Evolutionary conservation across 192 early-diverging fungal species (phyloP).

Genomic region (Chytriomyces sp.): DNA sequence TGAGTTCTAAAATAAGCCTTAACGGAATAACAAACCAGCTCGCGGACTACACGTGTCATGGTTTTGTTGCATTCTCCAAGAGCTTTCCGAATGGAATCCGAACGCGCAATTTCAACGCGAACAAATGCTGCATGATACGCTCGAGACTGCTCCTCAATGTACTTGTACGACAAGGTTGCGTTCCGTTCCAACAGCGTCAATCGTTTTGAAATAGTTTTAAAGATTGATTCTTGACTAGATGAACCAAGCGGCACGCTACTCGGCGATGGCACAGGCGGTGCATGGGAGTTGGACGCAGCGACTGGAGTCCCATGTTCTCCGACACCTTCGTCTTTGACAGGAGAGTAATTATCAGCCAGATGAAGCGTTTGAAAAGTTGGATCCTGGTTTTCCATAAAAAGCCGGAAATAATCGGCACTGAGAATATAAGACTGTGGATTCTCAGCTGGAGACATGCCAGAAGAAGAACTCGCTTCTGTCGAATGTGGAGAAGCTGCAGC

Average conservation of each 20-base stretch:
- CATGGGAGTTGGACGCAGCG: conserved; percentile 23
- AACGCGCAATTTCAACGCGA: conserved; percentile 29
- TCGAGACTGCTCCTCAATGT: conserved; percentile 50
- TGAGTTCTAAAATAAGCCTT: not conserved
- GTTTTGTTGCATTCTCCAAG: conserved; percentile 43
- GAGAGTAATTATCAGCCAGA: not conserved
- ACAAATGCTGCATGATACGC: conserved; percentile 47
- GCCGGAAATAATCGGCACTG: conserved; percentile 25
- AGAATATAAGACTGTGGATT: conserved; percentile 3
- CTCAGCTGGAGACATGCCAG: not conserved
- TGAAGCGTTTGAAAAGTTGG: conserved; percentile 5
- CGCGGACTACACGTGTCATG: conserved; percentile 39
- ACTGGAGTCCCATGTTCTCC: conserved; percentile 4
- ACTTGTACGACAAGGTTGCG: conserved; percentile 60
- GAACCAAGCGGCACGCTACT: conserved; percentile 24
- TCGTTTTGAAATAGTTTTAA: conserved; percentile 90
- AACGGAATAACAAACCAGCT: conserved; percentile 39
- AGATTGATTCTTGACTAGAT: conserved; percentile 79
- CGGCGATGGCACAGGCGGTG: not conserved
- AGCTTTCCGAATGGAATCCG: conserved; percentile 37
- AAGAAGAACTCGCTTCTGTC: not conserved
- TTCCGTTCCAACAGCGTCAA: conserved; percentile 80
- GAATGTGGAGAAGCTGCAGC: not conserved
- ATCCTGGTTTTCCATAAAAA: conserved; percentile 41
- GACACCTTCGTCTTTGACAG: not conserved